A percentile compares a stretch with the other conserved stretches of the same genome.
phyloP scores from a whole-genome alignment of 257 asterid species.

The Euphrasia confusa region DNA sequence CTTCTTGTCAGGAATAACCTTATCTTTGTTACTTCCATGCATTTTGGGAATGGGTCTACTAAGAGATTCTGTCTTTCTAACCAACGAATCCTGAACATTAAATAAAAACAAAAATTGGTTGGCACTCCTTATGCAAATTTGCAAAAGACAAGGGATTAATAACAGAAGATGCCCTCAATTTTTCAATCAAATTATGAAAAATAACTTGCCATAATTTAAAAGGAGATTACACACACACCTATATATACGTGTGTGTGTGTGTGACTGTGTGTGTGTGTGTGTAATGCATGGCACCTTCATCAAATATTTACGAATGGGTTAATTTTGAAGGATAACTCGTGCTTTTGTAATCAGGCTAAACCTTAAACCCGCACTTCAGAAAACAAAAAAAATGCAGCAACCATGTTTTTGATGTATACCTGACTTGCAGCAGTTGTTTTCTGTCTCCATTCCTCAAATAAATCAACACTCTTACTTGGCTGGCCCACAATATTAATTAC shows the following conservation, averaged over 20 bases:
- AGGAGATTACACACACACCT: neutral
- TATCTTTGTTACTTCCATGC: slow-evolving; percentile 28
- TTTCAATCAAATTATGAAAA: neutral
- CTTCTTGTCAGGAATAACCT: slow-evolving; percentile 38
- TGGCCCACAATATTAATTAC: slow-evolving; percentile 53
- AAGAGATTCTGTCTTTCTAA: slow-evolving; percentile 25
- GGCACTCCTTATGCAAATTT: slow-evolving; percentile 4
- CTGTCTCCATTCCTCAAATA: slow-evolving; percentile 33
- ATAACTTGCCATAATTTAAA: neutral
- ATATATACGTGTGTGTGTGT: neutral
- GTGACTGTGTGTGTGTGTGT: no score
- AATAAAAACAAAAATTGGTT: neutral
- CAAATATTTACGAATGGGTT: neutral
- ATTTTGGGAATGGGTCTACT: slow-evolving; percentile 22
- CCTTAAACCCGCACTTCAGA: neutral
- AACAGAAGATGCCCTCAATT: neutral
- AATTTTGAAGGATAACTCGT: neutral
- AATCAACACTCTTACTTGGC: slow-evolving; percentile 30
- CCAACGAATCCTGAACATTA: slow-evolving; percentile 31
- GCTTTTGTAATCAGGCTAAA: neutral
- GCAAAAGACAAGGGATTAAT: neutral
- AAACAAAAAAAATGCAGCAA: neutral
- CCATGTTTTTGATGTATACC: slow-evolving; percentile 32
- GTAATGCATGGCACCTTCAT: no score
- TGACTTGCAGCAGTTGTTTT: slow-evolving; percentile 30